Base-by-base conservation (phyloP, 345 rosid genomes). In the Dovyalis caffra region DNA sequence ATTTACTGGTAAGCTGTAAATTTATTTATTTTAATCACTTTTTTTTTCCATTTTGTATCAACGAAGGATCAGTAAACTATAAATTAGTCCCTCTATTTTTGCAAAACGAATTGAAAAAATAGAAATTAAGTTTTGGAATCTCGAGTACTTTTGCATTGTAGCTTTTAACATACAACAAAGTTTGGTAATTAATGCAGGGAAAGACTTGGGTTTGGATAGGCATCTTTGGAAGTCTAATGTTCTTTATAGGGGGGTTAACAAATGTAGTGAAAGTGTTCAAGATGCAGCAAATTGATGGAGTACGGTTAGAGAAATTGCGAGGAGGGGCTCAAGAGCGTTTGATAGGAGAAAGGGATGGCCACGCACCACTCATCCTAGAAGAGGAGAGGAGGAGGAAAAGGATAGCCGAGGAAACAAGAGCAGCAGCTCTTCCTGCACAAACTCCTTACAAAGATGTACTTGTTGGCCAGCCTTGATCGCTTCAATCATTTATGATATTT, bases 181-280 rank as follows among this genome's bases (percentile, higher is more conserved):
- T 47, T 18, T 47, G 11, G 15, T 29, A 9, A 33, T 0, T 21
- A 45, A 23, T 79, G 79, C 83, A 90, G 92, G 88, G 92, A 0
- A 66, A n/a, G 58, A 88, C 68, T 18, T 86, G 86, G 89, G 64
- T 87, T 3, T 91, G 90, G 94, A 75, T 87, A 61, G 87, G 89
- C 6, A 82, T 89, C 6, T 77, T 74, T 1, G 93, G 94, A 8
- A 78, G 91, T 76, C 31, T 88, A 43, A 49, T 88, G 76, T 80
- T 92, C 20, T 78, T 86, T 60, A 35, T 79, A 0, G 93, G 88
- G 62, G 97, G 97, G 68, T 66, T 91, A 25, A 76, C 83, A 40
- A 92, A 91, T 28, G 87, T 86, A 3, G 87, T 87, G 6, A 95
- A 89, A 78, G 93, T 95, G 70, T 91, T 92, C 85, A 87, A 89